Base-by-base conservation (phyloP, 2,329 filamentous ascomycete genomes). In the Mycosphaerella arachidis region DNA sequence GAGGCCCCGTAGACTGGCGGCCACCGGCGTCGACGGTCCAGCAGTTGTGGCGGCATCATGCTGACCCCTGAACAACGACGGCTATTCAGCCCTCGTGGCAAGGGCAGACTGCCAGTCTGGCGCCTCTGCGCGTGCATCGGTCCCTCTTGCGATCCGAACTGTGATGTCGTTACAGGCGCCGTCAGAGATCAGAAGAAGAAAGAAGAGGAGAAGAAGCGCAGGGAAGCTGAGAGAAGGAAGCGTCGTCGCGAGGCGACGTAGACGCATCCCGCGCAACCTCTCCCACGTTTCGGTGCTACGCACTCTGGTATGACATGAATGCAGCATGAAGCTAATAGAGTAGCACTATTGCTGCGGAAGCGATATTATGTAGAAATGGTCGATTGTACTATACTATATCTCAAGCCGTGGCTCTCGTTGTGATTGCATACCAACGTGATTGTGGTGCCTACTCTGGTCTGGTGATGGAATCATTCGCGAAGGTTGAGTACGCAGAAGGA, bases 1-100 rank as follows among this genome's bases (percentile, higher is more conserved):
- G 57, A 71, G 62, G 63, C 67, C 18, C 60, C 66, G 57, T 68
- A 58, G 62, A 58, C n/a, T 43, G 40, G 40, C 40, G 40, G n/a
- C 40, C 40, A 43, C n/a, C 40, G 40, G 13, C 40, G 40, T 43
- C 40, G n/a, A n/a, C 40, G 40, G 40, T n/a, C 40, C 40, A 18
- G n/a, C 40, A 43, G 40, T 18, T 43, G 40, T n/a, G n/a, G n/a
- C n/a, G 40, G 40, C 40, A 43, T n/a, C 13, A 43, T 43, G 40
- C 40, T 43, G 40, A 43, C 40, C 13, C 40, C 40, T 7, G 40
- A 43, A n/a, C 7, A 43, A 18, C 40, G 40, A 43, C 1, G 40
- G 7, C 16, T 43, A 16, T 13, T 43, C 40, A 43, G 40, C 40
- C 40, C 40, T 43, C 40, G 40, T 43, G 40, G 40, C 40, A 18